Percentiles rank a stretch among this genome's conserved stretches.
Evolutionary conservation across 1,139 yeast genomes (phyloP).

Genomic region (Debaryomyces psychrophilus): DNA sequence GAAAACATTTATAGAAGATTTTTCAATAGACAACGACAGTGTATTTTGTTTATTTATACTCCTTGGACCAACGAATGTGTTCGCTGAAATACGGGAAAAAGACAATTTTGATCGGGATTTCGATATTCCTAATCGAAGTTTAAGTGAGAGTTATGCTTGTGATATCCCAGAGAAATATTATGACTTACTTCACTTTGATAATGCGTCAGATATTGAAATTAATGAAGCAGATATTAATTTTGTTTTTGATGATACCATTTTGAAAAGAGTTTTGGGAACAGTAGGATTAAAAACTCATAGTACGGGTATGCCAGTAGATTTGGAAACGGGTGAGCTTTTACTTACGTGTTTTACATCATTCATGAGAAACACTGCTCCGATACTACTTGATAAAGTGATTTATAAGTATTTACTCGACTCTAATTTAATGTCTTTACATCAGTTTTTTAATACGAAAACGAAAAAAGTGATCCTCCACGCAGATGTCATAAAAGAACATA

Average conservation of each 20-base stretch:
- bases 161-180: slow-evolving; percentile 31
- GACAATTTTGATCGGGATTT: slow-evolving; percentile 28
- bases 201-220: slow-evolving; percentile 19
- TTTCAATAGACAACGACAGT: slow-evolving; percentile 24
- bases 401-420: slow-evolving; percentile 18
- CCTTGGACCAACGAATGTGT: slow-evolving; percentile 30
- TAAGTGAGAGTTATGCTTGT: slow-evolving; percentile 27
- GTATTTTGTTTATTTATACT: slow-evolving; percentile 29
- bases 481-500: slow-evolving; percentile 54
- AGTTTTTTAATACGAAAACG: slow-evolving; percentile 2
- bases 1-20: slow-evolving; percentile 30
- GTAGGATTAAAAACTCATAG: slow-evolving; percentile 42
- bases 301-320: slow-evolving; percentile 7
- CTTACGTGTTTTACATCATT: slow-evolving; percentile 59
- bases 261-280: slow-evolving; percentile 44
- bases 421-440: slow-evolving; percentile 3
- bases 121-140: slow-evolving; percentile 17
- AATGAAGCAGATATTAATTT: slow-evolving; percentile 23
- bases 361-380: slow-evolving; percentile 43
- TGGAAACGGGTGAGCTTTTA: slow-evolving; percentile 30
- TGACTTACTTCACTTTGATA: slow-evolving; percentile 19
- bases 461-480: slow-evolving; percentile 32
- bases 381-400: slow-evolving; percentile 33
- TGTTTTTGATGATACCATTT: slow-evolving; percentile 20
- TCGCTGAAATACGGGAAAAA: slow-evolving; percentile 17